phyloP scores from a whole-genome alignment of 1,284 basidiomycete genomes.

The Clitocybe nebularis region DNA sequence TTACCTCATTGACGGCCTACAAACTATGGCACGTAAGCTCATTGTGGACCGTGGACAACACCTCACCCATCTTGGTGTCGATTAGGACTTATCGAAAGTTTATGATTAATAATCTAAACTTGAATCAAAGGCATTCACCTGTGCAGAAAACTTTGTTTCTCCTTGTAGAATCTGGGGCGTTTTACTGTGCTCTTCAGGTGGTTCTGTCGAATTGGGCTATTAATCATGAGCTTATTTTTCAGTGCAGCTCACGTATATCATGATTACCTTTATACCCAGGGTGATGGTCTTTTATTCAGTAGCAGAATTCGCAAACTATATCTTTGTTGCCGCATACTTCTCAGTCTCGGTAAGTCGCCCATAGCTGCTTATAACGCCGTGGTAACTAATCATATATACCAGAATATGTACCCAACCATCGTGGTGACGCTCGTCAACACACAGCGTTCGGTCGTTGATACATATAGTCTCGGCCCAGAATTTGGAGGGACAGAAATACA shows the following conservation, averaged over 20 bases:
- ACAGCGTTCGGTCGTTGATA: not conserved
- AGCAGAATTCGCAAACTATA: no score
- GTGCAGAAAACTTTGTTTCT: slow-evolving; percentile 11
- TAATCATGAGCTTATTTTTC: not conserved
- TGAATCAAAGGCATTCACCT: not conserved
- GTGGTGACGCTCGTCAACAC: not conserved
- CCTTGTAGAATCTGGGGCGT: slow-evolving; percentile 10
- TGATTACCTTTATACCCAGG: not conserved
- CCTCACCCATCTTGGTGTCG: not conserved
- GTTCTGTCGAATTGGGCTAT: not conserved
- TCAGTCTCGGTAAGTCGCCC: not conserved
- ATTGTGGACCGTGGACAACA: no score
- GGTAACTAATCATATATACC: not conserved
- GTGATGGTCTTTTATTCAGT: not conserved
- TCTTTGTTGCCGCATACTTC: not conserved
- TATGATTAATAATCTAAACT: slow-evolving; percentile 4
- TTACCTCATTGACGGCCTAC: slow-evolving; percentile 9
- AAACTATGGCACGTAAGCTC: slow-evolving; percentile 10
- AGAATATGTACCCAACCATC: not conserved
- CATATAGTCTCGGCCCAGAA: not conserved
- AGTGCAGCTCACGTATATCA: not conserved
- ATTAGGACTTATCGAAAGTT: slow-evolving; percentile 10
- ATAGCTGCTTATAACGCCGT: not conserved
- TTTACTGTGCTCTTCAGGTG: slow-evolving; percentile 12
- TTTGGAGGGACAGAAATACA: not conserved